A percentile compares a stretch with the other conserved stretches of the same genome.
Evolutionary conservation across 495 filamentous ascomycete species (phyloP).

Genomic region (Podospora anserina): DNA sequence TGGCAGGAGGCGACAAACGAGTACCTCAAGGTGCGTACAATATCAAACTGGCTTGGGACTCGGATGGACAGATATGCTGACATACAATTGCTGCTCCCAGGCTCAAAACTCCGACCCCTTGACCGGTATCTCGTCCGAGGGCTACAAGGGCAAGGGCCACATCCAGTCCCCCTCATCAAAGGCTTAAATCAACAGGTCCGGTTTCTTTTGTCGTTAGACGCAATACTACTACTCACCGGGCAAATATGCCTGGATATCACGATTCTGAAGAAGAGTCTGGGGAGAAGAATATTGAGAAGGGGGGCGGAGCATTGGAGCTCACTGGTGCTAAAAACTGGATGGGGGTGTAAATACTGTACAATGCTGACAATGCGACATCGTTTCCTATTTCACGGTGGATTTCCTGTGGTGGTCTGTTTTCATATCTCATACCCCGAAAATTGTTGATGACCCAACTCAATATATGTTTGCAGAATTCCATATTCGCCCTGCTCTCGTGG

Average conservation of each 20-base stretch:
- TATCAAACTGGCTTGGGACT: constrained; percentile 19
- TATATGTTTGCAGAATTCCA: neutral
- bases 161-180: constrained; percentile 64
- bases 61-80: neutral
- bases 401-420: neutral
- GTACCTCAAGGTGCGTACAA: constrained; percentile 68
- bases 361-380: constrained; percentile 36
- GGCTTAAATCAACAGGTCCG: constrained; percentile 29
- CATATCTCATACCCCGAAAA: neutral
- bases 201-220: constrained; percentile 44
- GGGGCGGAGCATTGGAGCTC: constrained; percentile 18
- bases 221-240: constrained; percentile 13
- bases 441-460: neutral
- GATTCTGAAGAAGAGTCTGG: constrained; percentile 15
- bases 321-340: constrained; percentile 17
- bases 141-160: constrained; percentile 76
- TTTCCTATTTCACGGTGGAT: constrained; percentile 19
- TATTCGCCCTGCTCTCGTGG: neutral
- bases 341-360: constrained; percentile 42
- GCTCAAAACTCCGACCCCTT: constrained; percentile 84
- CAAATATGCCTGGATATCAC: constrained; percentile 17
- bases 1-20: constrained; percentile 91
- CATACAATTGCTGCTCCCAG: constrained; percentile 40
- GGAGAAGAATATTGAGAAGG: neutral
- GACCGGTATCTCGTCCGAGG: constrained; percentile 76